These are phyloP conservation scores for Lactarius vividus DNA, from an alignment of 768 basidiomycete species.

Conservation along the genomic window DNA sequence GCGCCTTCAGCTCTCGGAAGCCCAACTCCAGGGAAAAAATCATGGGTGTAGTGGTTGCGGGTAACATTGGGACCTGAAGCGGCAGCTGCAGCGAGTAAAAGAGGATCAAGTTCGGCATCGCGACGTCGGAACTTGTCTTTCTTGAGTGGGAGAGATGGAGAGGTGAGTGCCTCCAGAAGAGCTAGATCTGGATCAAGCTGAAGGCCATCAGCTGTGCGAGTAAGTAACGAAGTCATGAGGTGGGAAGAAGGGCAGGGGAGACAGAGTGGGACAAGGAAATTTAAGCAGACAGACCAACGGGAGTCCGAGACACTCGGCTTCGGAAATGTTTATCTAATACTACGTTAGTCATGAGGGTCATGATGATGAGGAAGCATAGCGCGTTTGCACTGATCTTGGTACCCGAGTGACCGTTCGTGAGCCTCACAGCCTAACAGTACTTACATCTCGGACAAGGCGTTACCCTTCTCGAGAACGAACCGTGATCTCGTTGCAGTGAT, in stretches of 20 bases:
- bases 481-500: not conserved
- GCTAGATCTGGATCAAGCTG: constrained; percentile 49
- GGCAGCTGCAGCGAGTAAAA: constrained; percentile 73
- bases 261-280: constrained; percentile 6
- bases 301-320: not conserved
- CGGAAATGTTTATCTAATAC: not conserved
- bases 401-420: no score
- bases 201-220: constrained; percentile 32
- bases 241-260: constrained; percentile 2
- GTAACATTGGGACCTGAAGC: constrained; percentile 77
- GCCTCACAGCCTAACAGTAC: no score
- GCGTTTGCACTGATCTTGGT: no score
- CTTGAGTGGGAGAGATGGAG: constrained; percentile 39
- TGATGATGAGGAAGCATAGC: not conserved
- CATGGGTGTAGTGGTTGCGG: constrained; percentile 83
- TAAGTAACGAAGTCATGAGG: constrained; percentile 32
- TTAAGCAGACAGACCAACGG: constrained; percentile 3
- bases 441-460: not conserved
- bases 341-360: not conserved
- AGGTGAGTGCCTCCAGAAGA: constrained; percentile 64
- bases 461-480: not conserved
- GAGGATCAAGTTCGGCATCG: constrained; percentile 74
- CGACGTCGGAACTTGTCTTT: constrained; percentile 51
- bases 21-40: constrained; percentile 62
- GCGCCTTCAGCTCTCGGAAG: constrained; percentile 50